Evolutionary conservation across 2,329 filamentous ascomycete genomes (phyloP), one percentile per base, ranked within the genome.

Genomic region (Diaporthe citrichinensis): DNA sequence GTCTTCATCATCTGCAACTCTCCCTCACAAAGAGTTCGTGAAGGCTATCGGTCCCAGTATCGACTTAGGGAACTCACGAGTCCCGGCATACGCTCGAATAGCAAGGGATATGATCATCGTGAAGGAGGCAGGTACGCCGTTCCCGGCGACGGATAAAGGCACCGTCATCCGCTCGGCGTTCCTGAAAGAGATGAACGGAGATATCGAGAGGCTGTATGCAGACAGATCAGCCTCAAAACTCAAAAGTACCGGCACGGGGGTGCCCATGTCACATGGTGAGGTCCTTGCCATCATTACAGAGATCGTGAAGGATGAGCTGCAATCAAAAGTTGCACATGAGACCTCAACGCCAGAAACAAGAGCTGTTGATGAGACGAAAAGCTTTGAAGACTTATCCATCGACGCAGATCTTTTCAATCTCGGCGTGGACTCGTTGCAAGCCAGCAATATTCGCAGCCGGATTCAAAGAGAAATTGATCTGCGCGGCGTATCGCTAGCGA

Each of bases 371-470:
- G 39, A 49, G 12, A 46, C 41, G 6, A 36, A 36, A 51, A 12
- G 17, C 3, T 36, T n/a, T 41, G 69, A 49, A 6, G 39, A 61
- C 20, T 61, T 72, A 1, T 46, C 69, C 17, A 23, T 59, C 34
- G 41, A 57, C 25, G n/a, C 58, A 8, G 71, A 73, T 36, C 49
- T 73, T n/a, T 73, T 73, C 17, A 15, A 65, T 51, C 58, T 73
- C 20, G 71, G 58, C 1, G 57, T 73, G 7, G 71, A 73, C 15
- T 73, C 71, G 17, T 39, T 73, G 15, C 71, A 65, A 28, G 71
- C 71, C 14, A 62, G 71, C 46, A 73, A 73, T 8, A 65, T 73
- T 28, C 58, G 71, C 31, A 73, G 58, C 34, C 71, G 57, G 12
- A 36, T 73, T 14, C 44, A 62, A 25, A 73, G 31, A 61, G 31